Base-by-base conservation (phyloP, 768 basidiomycete genomes). In the Fomitopsis serialis region DNA sequence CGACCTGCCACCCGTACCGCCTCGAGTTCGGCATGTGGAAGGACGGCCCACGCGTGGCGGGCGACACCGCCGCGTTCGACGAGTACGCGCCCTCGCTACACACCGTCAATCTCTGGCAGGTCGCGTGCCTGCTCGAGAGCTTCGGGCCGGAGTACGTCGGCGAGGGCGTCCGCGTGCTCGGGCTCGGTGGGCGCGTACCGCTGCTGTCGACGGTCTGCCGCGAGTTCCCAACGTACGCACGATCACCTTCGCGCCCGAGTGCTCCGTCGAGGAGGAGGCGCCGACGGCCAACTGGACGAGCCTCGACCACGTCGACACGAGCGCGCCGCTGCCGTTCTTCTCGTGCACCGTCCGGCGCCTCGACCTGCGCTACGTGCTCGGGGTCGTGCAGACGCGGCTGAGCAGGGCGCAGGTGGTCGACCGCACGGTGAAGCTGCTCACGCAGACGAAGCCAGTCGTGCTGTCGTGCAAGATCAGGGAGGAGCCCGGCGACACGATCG, bases 111-210 rank as follows among this genome's bases (percentile, higher is more conserved):
- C 53, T 59, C 36, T 59, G 58, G 58, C 55, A 59, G 53, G 54
- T 52, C 42, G 58, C 55, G n/a, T 59, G 58, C 53, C 56, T 59
- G 52, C 53, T 59, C 44, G 58, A 59, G 51, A 56, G 55, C 50
- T 32, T 59, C 43, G 44, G 54, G 35, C 53, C 54, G 49, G 45
- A 48, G 7, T 47, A 52, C 55, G 44, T 57, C 53, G 54, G 55
- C 52, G 45, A 48, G 22, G 48, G 56, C 50, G 50, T 60, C 29
- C 59, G 54, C 49, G 53, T 54, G 35, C 59, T 60, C 52, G 56
- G 57, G 34, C 57, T 57, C 36, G 59, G 56, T 48, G 59, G 59
- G 8, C 56, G 59, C 45, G 53, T 60, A 9, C 55, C 56, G 23
- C 54, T 53, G 24, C 54, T 60, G 4, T 54, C 53, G 17, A 54